Evolutionary conservation across 768 basidiomycete species (phyloP).

Genomic region (Termitomyces sp.): DNA sequence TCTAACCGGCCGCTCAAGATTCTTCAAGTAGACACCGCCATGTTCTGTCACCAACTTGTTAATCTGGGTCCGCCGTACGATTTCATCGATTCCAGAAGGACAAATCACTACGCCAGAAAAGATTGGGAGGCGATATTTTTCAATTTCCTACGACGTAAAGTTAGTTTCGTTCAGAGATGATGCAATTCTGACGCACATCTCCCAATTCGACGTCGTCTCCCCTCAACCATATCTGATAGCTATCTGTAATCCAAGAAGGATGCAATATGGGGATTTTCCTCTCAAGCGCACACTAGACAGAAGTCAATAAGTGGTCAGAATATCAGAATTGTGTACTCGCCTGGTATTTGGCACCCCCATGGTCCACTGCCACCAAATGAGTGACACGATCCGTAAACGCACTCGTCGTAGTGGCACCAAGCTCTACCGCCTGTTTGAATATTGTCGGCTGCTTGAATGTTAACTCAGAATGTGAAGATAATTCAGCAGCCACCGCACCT

Average conservation of each 20-base stretch:
- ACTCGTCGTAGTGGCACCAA: constrained; percentile 67
- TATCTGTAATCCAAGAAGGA: constrained; percentile 74
- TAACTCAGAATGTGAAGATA: background rate
- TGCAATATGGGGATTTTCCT: constrained; percentile 75
- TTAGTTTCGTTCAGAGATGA: background rate
- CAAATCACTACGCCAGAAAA: constrained; percentile 72
- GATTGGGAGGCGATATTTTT: constrained; percentile 60
- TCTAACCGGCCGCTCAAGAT: constrained; percentile 70
- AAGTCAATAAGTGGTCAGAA: constrained; percentile 3
- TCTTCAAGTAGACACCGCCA: constrained; percentile 70
- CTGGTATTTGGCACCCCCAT: constrained; percentile 81
- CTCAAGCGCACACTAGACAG: constrained; percentile 72
- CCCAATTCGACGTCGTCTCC: constrained; percentile 76
- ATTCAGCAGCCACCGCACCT: constrained; percentile 44
- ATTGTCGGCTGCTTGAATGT: constrained; percentile 49
- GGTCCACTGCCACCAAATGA: constrained; percentile 78
- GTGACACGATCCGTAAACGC: constrained; percentile 87
- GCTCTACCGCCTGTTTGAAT: constrained; percentile 74
- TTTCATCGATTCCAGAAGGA: constrained; percentile 71
- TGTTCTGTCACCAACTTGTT: constrained; percentile 53
- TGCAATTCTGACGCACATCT: constrained; percentile 39
- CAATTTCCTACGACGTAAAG: constrained; percentile 43
- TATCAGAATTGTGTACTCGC: constrained; percentile 33
- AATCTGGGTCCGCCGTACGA: constrained; percentile 58
- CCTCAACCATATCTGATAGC: constrained; percentile 68